These are phyloP conservation scores for Boletus patriciae DNA, from an alignment of 768 basidiomycete genomes.

Conservation along the genomic window DNA sequence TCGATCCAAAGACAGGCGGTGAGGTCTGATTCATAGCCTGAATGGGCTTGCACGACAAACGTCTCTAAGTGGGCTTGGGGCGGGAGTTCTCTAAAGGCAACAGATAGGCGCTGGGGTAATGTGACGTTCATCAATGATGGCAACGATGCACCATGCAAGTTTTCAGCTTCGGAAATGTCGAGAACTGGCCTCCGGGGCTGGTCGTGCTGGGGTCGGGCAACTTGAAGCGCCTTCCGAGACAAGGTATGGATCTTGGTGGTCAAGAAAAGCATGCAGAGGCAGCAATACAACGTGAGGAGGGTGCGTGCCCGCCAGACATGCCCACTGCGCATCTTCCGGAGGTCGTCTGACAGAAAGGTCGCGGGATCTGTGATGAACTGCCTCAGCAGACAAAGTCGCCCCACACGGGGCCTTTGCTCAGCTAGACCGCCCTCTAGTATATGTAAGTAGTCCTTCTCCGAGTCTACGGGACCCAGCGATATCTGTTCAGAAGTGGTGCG, in stretches of 20 bases:
- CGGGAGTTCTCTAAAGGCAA: slow-evolving; percentile 34
- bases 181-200: neutral
- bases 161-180: neutral
- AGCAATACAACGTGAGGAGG: slow-evolving; percentile 40
- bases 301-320: slow-evolving; percentile 33
- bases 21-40: slow-evolving; percentile 15
- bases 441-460: slow-evolving; percentile 13
- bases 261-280: slow-evolving; percentile 41
- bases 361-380: slow-evolving; percentile 27
- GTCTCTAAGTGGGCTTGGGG: slow-evolving; percentile 35
- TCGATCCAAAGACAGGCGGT: slow-evolving; percentile 54
- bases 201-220: neutral
- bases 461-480: slow-evolving; percentile 1
- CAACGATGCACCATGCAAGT: neutral
- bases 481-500: slow-evolving; percentile 28
- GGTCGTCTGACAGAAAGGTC: slow-evolving; percentile 27
- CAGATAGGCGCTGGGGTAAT: slow-evolving; percentile 35
- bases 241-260: slow-evolving; percentile 30
- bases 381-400: slow-evolving; percentile 27
- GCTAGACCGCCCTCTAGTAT: slow-evolving; percentile 17
- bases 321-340: slow-evolving; percentile 25
- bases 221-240: slow-evolving; percentile 5
- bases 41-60: slow-evolving; percentile 33
- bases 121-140: slow-evolving; percentile 33
- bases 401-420: slow-evolving; percentile 16